Evolutionary conservation across 1,139 yeast species (phyloP), one percentile per base, ranked within the genome.

Genomic region (Diutina sp.): DNA sequence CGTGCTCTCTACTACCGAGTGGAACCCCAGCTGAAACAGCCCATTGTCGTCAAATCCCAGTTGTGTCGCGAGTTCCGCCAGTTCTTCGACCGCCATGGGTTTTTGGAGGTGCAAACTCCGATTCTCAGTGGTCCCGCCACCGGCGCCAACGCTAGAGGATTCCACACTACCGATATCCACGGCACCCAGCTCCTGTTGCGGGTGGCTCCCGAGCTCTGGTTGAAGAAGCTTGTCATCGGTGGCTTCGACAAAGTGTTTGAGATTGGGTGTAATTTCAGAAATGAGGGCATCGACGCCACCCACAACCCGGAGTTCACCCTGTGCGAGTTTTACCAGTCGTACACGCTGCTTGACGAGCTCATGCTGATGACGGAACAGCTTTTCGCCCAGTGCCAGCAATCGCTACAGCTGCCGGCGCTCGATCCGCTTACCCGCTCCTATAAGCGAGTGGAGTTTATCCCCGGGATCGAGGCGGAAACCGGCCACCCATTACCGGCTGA

Each of bases 261-360:
- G 66, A 81, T 93, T 55, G 98, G 98, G 0, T 80, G 80, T 57
- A 84, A 80, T 55, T 93, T 91, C 67, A 76, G 99, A 61, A 93
- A 93, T 65, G 99, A 93, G 70, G 97, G 98, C 5, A 77, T 91
- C 54, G 98, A 93, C 67, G 78, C 85, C 58, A 89, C 97, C 1
- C 99, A 93, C 67, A 93, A 93, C 72, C 97, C 97, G 0, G 99
- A 93, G 68, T 93, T 91, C 66, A 85, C 96, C 16, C 83, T 93
- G 12, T 90, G 97, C 72, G 99, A 93, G 69, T 90, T 91, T 66
- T 93, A 93, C 68, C 89, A 87, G 69, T 81, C 93, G 1, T 90
- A 81, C 64, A 85, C 91, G 4, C 78, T 79, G 56, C 75, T 91
- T 55, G 79, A 81, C 12, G 89, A 87, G 55, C 72, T 91, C 59